Conservation (phyloP, 176 grass and related monocot genomes). For the Aegilops bicornis region DNA sequence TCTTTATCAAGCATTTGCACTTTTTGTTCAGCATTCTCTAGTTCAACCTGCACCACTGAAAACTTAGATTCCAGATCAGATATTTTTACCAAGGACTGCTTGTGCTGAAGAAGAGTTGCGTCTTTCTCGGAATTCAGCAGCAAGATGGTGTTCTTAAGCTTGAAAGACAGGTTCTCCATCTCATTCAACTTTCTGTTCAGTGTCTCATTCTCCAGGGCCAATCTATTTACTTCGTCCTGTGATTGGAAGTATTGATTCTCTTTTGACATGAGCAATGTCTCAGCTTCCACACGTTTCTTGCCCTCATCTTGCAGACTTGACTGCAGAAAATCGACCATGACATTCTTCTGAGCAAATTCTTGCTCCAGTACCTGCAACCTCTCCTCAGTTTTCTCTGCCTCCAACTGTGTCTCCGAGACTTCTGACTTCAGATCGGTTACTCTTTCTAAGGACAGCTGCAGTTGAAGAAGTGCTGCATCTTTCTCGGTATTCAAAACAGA, state of each 20-base stretch:
- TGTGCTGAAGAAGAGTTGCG: constrained; percentile 3
- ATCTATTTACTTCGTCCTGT: constrained; percentile 25
- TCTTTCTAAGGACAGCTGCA: constrained; percentile 28
- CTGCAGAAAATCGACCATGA: constrained; percentile 15
- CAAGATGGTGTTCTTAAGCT: constrained; percentile 22
- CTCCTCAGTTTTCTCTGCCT: constrained; percentile 32
- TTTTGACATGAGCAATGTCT: neutral
- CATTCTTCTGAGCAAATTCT: constrained; percentile 44
- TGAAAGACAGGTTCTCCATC: constrained; percentile 29
- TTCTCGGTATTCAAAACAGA: constrained; percentile 30
- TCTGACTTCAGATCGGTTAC: constrained; percentile 16
- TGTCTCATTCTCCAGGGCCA: constrained; percentile 31
- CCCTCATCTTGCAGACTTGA: constrained; percentile 28
- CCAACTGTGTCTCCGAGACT: constrained; percentile 24
- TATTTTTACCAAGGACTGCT: constrained; percentile 10
- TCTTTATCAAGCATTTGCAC: constrained; percentile 37
- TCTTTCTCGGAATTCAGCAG: constrained; percentile 20
- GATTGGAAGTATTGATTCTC: constrained; percentile 20
- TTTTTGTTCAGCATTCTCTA: constrained; percentile 27
- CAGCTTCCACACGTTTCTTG: constrained; percentile 7
- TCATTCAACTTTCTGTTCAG: constrained; percentile 47
- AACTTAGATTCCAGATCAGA: constrained; percentile 26
- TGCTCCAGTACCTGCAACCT: constrained; percentile 37
- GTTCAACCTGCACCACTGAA: neutral
- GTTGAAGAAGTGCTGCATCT: constrained; percentile 39